A percentile compares a stretch with the other conserved stretches of the same genome.
These are phyloP conservation scores for Acephala macrosclerotiorum DNA, from an alignment of 2,329 filamentous ascomycete genomes.

Conservation along the genomic window DNA sequence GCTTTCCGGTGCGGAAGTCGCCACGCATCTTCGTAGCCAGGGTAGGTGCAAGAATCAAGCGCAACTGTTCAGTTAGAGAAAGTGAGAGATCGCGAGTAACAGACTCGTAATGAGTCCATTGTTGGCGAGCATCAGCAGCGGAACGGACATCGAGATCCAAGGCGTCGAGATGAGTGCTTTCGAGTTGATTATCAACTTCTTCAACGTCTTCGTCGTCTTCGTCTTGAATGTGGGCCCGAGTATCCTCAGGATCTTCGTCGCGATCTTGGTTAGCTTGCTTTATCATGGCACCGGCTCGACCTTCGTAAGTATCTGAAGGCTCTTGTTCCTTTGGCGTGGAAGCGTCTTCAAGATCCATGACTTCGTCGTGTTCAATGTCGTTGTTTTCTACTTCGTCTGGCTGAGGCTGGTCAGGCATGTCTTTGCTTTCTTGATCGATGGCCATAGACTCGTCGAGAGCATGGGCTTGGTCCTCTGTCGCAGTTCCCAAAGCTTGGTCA, in stretches of 20 bases:
- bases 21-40: slow-evolving; percentile 96
- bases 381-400: slow-evolving; percentile 51
- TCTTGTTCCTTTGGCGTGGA: slow-evolving; percentile 50
- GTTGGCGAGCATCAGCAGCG: slow-evolving; percentile 67
- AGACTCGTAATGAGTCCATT: slow-evolving; percentile 87
- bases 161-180: slow-evolving; percentile 71
- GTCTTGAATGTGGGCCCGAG: slow-evolving; percentile 50
- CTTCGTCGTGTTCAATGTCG: slow-evolving; percentile 53
- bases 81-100: slow-evolving; percentile 87
- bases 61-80: slow-evolving; percentile 90
- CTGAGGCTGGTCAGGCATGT: slow-evolving; percentile 61
- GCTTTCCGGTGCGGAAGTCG: slow-evolving; percentile 96
- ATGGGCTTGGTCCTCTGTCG: slow-evolving; percentile 85
- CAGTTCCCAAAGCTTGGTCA: slow-evolving; percentile 88
- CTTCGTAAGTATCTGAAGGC: slow-evolving; percentile 59
- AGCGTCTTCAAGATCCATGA: slow-evolving; percentile 50
- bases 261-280: slow-evolving; percentile 52
- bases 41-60: slow-evolving; percentile 92
- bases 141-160: slow-evolving; percentile 42
- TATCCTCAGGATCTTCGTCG: slow-evolving; percentile 57
- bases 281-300: slow-evolving; percentile 65
- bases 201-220: slow-evolving; percentile 48
- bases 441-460: slow-evolving; percentile 90
- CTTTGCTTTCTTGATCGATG: slow-evolving; percentile 72
- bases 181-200: slow-evolving; percentile 64